A percentile compares a stretch with the other conserved stretches of the same genome.
These are phyloP conservation scores for Trypanosoma melophagium DNA, from an alignment of 208 protist species.

Conservation along the genomic window DNA sequence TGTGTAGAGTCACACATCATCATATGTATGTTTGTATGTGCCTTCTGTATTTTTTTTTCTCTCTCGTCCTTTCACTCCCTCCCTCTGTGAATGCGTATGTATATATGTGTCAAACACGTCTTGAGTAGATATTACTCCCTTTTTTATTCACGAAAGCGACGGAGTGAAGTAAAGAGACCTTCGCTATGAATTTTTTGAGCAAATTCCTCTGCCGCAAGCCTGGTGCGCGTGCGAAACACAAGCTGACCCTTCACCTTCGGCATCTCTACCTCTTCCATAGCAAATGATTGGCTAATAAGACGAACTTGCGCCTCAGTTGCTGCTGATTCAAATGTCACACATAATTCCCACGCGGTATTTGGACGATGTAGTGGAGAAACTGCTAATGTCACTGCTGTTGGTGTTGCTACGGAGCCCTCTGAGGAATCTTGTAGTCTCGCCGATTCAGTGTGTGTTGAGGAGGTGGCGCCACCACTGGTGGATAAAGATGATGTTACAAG, in stretches of 20 bases:
- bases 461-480: conserved; percentile 18
- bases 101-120: too few relatives aligned
- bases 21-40: too few relatives aligned
- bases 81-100: neutral
- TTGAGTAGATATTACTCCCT: neutral
- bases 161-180: conserved; percentile 30
- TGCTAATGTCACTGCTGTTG: neutral
- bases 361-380: neutral
- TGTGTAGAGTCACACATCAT: too few relatives aligned
- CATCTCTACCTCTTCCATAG: conserved; percentile 8
- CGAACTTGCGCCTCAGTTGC: conserved; percentile 14
- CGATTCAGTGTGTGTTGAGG: conserved; percentile 2
- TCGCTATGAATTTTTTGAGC: conserved; percentile 25
- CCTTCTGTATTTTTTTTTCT: neutral
- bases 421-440: neutral
- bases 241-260: conserved; percentile 7
- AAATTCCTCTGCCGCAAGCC: conserved; percentile 45
- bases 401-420: neutral
- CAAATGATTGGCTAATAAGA: conserved; percentile 18
- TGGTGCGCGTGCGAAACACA: conserved; percentile 33
- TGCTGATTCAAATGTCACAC: conserved; percentile 24
- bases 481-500: conserved; percentile 2
- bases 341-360: conserved; percentile 29
- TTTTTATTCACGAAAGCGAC: conserved; percentile 18
- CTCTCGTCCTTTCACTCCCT: neutral